Evolutionary conservation across 352 stramenopile genomes (phyloP).

Genomic region (Pythium sp.): DNA sequence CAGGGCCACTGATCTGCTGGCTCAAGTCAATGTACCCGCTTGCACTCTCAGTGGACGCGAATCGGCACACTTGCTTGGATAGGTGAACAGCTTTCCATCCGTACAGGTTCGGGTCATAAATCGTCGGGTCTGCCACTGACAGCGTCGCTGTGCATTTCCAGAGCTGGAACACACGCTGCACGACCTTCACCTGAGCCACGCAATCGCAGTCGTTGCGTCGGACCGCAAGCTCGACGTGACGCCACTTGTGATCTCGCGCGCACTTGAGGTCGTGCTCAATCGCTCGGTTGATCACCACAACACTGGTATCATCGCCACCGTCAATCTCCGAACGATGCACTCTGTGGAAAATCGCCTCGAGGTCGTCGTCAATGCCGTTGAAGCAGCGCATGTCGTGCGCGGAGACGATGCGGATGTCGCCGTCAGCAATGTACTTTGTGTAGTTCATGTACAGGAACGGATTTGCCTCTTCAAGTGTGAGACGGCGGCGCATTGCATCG

Average conservation of each 20-base stretch:
- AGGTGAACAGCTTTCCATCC: constrained; percentile 59
- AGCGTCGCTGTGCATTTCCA: constrained; percentile 90
- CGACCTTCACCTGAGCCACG: constrained; percentile 77
- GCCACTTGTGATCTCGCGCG: constrained; percentile 93
- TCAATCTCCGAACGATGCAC: constrained; percentile 7
- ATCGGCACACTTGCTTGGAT: constrained; percentile 48
- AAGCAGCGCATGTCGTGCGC: constrained; percentile 92
- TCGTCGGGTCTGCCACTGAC: constrained; percentile 20
- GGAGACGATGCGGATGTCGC: constrained; percentile 84
- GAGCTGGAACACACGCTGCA: constrained; percentile 89
- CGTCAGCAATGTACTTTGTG: constrained; percentile 90
- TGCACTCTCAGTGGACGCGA: constrained; percentile 25
- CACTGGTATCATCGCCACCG: not conserved
- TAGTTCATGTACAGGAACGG: constrained; percentile 70
- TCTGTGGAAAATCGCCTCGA: constrained; percentile 53
- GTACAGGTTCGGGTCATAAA: constrained; percentile 47
- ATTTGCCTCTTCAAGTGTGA: constrained; percentile 62
- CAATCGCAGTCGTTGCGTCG: constrained; percentile 92
- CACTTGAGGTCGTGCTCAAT: constrained; percentile 82
- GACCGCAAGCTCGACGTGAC: constrained; percentile 85
- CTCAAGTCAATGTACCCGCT: constrained; percentile 27
- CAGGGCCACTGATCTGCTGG: constrained; percentile 20
- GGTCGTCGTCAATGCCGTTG: constrained; percentile 81
- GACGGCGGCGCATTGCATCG: constrained; percentile 81
- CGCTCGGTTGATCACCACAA: constrained; percentile 56